Conservation (phyloP, 2,329 filamentous ascomycete genomes). For the Colletotrichum liriopes region DNA sequence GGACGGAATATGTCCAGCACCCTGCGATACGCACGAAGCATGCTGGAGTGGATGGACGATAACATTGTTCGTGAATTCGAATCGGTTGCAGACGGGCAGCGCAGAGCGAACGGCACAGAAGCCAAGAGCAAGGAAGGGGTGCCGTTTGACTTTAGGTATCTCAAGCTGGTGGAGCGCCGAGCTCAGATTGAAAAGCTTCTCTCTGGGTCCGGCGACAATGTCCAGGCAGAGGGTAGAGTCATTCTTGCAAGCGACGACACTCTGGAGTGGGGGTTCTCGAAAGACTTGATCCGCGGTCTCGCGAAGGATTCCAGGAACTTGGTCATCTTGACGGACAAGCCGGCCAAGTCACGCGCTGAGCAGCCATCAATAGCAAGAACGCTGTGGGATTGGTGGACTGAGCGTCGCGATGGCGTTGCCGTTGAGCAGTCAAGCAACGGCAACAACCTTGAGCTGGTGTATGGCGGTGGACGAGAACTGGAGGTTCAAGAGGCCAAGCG, state of each 20-base stretch:
- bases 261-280: conserved; percentile 95
- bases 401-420: conserved; percentile 75
- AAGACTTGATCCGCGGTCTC: conserved; percentile 81
- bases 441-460: conserved; percentile 76
- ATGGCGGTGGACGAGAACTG: conserved; percentile 75
- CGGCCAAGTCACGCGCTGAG: conserved; percentile 61
- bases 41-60: conserved; percentile 99
- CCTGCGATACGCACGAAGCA: conserved; percentile 91
- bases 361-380: conserved; percentile 77
- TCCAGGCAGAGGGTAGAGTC: conserved; percentile 72
- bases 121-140: conserved; percentile 71
- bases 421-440: conserved; percentile 69
- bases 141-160: conserved; percentile 91
- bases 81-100: conserved; percentile 71
- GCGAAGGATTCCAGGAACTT: conserved; percentile 86
- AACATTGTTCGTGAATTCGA: conserved; percentile 94
- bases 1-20: conserved; percentile 90
- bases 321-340: conserved; percentile 87
- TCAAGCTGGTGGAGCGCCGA: conserved; percentile 86
- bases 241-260: conserved; percentile 93
- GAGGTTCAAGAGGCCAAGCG: conserved; percentile 74
- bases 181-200: conserved; percentile 83
- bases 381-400: conserved; percentile 86
- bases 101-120: conserved; percentile 61
- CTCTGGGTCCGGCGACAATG: conserved; percentile 61